Conservation (phyloP, 345 rosid species). For the Eucalyptus microcorys region DNA sequence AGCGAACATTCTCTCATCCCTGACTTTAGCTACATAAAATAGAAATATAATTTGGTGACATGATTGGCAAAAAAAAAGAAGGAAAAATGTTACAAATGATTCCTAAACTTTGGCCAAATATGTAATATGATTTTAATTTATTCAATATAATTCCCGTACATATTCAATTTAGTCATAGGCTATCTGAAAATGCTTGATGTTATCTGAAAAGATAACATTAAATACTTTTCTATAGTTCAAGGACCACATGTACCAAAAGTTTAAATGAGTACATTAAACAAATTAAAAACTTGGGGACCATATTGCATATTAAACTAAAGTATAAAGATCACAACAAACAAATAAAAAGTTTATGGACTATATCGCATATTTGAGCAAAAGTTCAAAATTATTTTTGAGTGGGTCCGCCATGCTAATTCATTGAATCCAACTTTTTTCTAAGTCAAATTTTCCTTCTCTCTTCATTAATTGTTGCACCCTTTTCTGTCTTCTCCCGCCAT, state of each 20-base stretch:
- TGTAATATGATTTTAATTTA: no score
- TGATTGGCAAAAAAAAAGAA: not conserved
- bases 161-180: no score
- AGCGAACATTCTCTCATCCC: not conserved
- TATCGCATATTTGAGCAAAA: not conserved
- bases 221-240: no score
- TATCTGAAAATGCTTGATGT: no score
- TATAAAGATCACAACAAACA: rapidly evolving
- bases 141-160: rapidly evolving
- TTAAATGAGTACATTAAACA: rapidly evolving
- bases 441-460: no score
- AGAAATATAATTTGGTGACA: not conserved
- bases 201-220: no score
- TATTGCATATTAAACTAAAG: rapidly evolving
- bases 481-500: no score
- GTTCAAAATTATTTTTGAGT: no score
- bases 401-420: rapidly evolving
- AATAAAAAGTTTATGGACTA: rapidly evolving
- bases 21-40: not conserved
- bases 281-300: rapidly evolving
- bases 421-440: no score
- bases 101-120: rapidly evolving
- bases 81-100: no score
- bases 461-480: no score
- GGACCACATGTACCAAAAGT: not conserved